These are phyloP conservation scores for Tulasnella sp. DNA, from an alignment of 768 basidiomycete genomes.

Conservation along the genomic window DNA sequence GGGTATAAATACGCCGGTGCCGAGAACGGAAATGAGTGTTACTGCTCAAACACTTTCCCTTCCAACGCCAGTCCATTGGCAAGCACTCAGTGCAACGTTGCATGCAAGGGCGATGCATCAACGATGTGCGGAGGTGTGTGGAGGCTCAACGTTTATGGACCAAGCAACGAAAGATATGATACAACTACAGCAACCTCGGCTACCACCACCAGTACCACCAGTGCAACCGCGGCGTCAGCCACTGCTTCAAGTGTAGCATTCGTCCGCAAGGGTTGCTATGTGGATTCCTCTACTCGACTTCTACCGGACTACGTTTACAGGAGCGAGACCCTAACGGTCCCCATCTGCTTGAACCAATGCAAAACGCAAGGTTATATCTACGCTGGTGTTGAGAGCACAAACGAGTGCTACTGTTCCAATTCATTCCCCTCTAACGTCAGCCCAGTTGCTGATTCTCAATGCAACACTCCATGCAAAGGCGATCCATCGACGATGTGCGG, in stretches of 20 bases:
- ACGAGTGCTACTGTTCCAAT: neutral
- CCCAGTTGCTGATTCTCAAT: neutral
- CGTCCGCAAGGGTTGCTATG: slow-evolving; percentile 6
- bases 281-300: neutral
- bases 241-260: neutral
- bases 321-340: neutral
- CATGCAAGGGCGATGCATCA: neutral
- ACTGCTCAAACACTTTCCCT: neutral
- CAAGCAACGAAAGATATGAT: too few species aligned
- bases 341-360: neutral
- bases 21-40: neutral
- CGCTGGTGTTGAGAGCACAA: neutral
- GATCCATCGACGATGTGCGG: neutral
- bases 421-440: neutral
- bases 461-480: neutral
- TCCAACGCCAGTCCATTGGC: neutral
- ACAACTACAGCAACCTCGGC: neutral
- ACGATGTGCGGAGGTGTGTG: neutral
- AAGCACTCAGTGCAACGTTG: neutral
- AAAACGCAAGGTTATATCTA: neutral
- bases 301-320: neutral
- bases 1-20: neutral
- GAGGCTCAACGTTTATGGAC: neutral
- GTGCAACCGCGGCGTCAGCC: neutral
- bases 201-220: neutral